These are phyloP conservation scores for Lachnellula cervina DNA, from an alignment of 2,329 filamentous ascomycete species.

Conservation along the genomic window DNA sequence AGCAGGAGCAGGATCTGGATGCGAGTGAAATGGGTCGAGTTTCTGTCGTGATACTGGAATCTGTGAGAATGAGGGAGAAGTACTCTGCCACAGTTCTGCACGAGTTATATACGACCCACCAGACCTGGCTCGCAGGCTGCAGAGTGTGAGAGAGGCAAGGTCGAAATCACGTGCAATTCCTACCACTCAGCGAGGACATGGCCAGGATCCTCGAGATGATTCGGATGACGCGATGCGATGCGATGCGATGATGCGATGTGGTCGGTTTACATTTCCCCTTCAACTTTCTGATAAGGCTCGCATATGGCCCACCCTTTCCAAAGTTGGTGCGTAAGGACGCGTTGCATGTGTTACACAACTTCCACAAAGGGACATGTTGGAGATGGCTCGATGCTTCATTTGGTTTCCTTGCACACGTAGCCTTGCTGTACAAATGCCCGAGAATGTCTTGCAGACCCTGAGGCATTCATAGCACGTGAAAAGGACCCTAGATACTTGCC, in stretches of 20 bases:
- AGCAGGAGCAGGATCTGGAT: not conserved
- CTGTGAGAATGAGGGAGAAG: not conserved
- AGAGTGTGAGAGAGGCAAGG: not conserved
- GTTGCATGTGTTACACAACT: slow-evolving; percentile 1
- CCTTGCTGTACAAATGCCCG: not conserved
- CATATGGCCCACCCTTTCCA: not conserved
- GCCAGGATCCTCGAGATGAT: not conserved
- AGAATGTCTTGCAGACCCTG: not conserved
- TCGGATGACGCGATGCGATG: too few species aligned
- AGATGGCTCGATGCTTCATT: not conserved
- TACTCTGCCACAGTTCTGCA: not conserved
- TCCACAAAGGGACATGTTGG: not conserved
- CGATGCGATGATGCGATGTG: too few species aligned
- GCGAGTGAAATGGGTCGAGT: not conserved
- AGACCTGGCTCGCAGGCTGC: not conserved
- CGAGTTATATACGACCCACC: slow-evolving; percentile 1
- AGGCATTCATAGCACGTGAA: not conserved
- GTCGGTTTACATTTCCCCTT: not conserved
- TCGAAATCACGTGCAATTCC: not conserved
- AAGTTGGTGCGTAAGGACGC: not conserved
- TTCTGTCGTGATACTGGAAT: not conserved
- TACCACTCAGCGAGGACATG: not conserved
- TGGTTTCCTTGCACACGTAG: not conserved
- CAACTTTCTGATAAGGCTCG: not conserved
- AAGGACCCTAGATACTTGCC: not conserved